Base-by-base conservation (phyloP, 441 rosid species). In the Euphorbia celastroides region DNA sequence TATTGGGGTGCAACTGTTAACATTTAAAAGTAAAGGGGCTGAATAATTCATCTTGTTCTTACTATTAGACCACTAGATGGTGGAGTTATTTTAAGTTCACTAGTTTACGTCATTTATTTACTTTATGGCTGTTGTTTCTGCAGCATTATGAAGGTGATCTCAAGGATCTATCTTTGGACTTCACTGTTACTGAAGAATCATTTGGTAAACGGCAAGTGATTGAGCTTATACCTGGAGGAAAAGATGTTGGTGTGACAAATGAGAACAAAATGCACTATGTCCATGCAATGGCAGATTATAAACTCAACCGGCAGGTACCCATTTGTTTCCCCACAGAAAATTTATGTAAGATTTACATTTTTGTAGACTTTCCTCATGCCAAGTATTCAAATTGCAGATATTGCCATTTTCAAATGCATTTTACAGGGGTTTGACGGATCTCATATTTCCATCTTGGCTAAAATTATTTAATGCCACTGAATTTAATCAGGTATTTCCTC, bases 261-360 rank as follows among this genome's bases (percentile, higher is more conserved):
- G 97, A 88, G 69, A 92, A 95, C 87, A 92, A 92, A 84, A 89
- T 95, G 98, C 99, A 92, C 74, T 95, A 95, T 71, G 82, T 95
- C 77, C 97, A 95, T 85, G 98, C 97, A 63, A 92, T 95, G 85
- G 98, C 97, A 27, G 95, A 92, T 83, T 88, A 90, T 75, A 95
- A 92, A 81, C 97, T 95, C 75, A 95, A 92, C 69, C 79, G 95
- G 71, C 99, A 95, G 99, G 99, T 92, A 66, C 66, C 5, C 25
- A 57, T 42, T 65, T 70, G 30, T 36, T 75, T 48, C 44, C 51
- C 71, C 66, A 63, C 25, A 54, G 52, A 36, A 41, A 58, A 71
- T 57, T 70, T 16, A 65, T 42, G 67, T 62, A 28, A 19, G 3
- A 62, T 27, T 67, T 32, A 50, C n/a, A 38, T 14, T 44, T 66